These are phyloP conservation scores for Cardamine chenopodiifolia DNA, from an alignment of 345 rosid species.

Conservation along the genomic window DNA sequence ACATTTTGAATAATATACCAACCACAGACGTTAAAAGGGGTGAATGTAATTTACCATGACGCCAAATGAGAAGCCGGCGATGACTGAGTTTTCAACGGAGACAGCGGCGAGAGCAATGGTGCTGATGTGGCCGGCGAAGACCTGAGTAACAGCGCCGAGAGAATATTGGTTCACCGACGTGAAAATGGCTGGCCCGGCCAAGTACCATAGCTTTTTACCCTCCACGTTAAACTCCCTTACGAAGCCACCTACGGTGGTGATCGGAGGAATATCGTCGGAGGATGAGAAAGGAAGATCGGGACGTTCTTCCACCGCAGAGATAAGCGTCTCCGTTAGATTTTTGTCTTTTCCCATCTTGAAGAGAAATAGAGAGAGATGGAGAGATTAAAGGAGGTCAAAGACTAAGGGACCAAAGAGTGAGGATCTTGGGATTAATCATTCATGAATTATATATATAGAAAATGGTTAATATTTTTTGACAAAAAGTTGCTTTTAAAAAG, in stretches of 20 bases:
- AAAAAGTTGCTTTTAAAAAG: background rate
- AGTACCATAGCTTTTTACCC: conserved; percentile 73
- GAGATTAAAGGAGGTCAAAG: conserved; percentile 28
- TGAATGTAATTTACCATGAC: conserved; percentile 54
- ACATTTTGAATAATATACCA: background rate
- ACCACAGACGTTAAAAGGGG: background rate
- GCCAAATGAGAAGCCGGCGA: conserved; percentile 94
- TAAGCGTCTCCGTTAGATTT: conserved; percentile 44
- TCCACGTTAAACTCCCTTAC: conserved; percentile 57
- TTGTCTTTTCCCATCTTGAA: conserved; percentile 42
- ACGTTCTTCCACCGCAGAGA: conserved; percentile 35
- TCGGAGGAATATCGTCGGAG: conserved; percentile 40
- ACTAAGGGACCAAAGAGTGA: conserved; percentile 15
- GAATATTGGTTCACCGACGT: conserved; percentile 81
- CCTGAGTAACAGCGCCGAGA: conserved; percentile 87
- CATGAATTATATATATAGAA: conserved; percentile 31
- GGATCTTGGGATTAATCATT: conserved; percentile 25
- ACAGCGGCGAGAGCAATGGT: conserved; percentile 79
- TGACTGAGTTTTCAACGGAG: conserved; percentile 85
- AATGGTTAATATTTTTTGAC: background rate
- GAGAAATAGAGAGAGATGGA: conserved; percentile 7
- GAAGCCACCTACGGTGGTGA: conserved; percentile 50
- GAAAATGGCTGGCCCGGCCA: conserved; percentile 96
- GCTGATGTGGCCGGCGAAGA: conserved; percentile 76
- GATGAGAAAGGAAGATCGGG: conserved; percentile 33